phyloP scores from a whole-genome alignment of 257 asterid genomes.

The Apocynum venetum region DNA sequence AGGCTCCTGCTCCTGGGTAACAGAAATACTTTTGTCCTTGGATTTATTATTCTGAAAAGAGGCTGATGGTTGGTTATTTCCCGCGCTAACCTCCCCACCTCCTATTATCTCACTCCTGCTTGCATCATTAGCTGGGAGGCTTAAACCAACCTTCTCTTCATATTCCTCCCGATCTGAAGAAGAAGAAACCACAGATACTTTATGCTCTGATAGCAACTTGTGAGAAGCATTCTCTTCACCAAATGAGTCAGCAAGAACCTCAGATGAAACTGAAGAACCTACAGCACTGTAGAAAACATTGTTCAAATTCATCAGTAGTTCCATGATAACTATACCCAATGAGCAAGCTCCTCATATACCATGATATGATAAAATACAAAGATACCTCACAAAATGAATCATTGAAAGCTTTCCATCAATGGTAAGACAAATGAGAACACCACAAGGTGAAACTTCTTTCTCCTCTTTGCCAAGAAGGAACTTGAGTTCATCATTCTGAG shows the following conservation, averaged over 20 bases:
- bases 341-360: conserved; percentile 6
- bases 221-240: conserved; percentile 41
- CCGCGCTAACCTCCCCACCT: conserved; percentile 25
- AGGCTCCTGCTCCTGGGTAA: conserved; percentile 30
- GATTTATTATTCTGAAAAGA: conserved; percentile 24
- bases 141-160: conserved; percentile 21
- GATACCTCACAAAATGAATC: conserved; percentile 83
- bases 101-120: conserved; percentile 22
- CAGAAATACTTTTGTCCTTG: conserved; percentile 25
- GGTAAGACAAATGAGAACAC: conserved; percentile 67
- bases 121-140: conserved; percentile 23
- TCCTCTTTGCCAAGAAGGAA: conserved; percentile 63
- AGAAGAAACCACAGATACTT: conserved; percentile 28
- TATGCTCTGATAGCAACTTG: conserved; percentile 24
- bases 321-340: not conserved
- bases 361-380: not conserved
- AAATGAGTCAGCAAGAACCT: conserved; percentile 32
- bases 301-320: conserved; percentile 14
- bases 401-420: conserved; percentile 81
- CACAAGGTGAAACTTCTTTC: conserved; percentile 79
- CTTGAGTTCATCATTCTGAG: conserved; percentile 51
- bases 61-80: conserved; percentile 25
- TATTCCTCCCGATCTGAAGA: conserved; percentile 27
- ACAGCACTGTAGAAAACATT: conserved; percentile 47
- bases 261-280: conserved; percentile 38